Evolutionary conservation across 2,329 filamentous ascomycete species (phyloP), one percentile per base, ranked within the genome.

Genomic region (Alternaria sp.): DNA sequence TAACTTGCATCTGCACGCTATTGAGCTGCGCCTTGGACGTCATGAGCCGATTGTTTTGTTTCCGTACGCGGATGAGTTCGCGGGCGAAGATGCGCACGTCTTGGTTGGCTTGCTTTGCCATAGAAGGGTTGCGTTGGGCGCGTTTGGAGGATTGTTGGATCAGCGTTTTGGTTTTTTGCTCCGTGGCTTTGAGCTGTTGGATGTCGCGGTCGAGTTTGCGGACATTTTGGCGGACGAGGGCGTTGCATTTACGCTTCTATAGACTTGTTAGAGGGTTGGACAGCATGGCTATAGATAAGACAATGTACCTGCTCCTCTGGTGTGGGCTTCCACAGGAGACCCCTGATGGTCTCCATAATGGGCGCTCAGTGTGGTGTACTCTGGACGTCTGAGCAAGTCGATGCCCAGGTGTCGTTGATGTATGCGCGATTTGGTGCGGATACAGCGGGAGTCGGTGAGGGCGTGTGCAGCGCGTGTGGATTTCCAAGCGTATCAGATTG

Each of bases 151-250:
- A 92, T 72, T 90, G 87, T 56, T 96, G 78, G 79, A 98, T 98
- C 68, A 92, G 88, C 78, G 87, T 90, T 75, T 93, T 93, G 65
- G 94, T 94, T 69, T 80, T 80, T 54, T 71, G 65, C 79, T 99
- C 94, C 68, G 92, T 89, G 58, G 87, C 83, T 79, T 92, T 94
- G 67, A 95, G 87, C 67, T 89, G 85, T 55, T 85, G 81, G 77
- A 99, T 94, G 81, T 98, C 94, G 76, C 95, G 94, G 79, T 99
- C 95, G 72, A 99, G 87, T 77, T 97, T 94, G 75, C 95, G 93
- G 64, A 93, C 91, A 81, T 98, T 97, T 77, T 89, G 84, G 63
- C 94, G 92, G 73, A 99, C 91, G 64, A 98, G 87, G 63, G 88
- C 84, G 80, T 97, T 97, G 81, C 94, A 98, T 89, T 97, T 98